Percentiles rank a stretch among this genome's conserved stretches.
Evolutionary conservation across 768 basidiomycete species (phyloP).

Genomic region (Gautieria morchelliformis): DNA sequence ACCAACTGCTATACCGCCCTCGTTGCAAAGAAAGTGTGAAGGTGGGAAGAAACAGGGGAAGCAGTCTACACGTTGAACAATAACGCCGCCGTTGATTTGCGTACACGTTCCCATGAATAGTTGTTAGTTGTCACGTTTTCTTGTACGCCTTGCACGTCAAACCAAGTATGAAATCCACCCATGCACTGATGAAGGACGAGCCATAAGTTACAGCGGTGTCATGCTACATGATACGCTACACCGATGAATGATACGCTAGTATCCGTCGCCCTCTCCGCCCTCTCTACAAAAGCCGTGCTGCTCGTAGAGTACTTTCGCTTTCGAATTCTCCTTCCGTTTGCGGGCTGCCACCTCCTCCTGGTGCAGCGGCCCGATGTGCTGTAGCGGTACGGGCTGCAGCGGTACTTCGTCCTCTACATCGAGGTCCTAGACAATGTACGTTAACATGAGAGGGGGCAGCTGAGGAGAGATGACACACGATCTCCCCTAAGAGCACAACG

Average conservation of each 20-base stretch:
- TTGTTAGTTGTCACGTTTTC: background rate
- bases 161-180: background rate
- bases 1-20: conserved; percentile 21
- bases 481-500: conserved; percentile 93
- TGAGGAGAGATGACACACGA: conserved; percentile 46
- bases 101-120: too few relatives aligned
- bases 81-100: too few relatives aligned
- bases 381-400: conserved; percentile 64
- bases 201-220: conserved; percentile 1
- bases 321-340: conserved; percentile 73
- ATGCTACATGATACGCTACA: background rate
- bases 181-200: background rate
- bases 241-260: conserved; percentile 31
- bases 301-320: conserved; percentile 73
- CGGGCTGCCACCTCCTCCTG: conserved; percentile 63
- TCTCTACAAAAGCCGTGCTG: conserved; percentile 90
- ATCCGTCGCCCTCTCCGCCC: conserved; percentile 94
- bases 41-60: background rate
- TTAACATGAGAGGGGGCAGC: background rate
- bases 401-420: conserved; percentile 87
- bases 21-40: background rate
- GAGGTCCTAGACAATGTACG: conserved; percentile 51
- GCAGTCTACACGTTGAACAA: background rate
- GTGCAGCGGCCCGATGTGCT: conserved; percentile 60
- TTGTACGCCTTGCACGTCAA: too few relatives aligned